phyloP scores from a whole-genome alignment of 192 early-diverging fungal species.

The Coemansia sp. region DNA sequence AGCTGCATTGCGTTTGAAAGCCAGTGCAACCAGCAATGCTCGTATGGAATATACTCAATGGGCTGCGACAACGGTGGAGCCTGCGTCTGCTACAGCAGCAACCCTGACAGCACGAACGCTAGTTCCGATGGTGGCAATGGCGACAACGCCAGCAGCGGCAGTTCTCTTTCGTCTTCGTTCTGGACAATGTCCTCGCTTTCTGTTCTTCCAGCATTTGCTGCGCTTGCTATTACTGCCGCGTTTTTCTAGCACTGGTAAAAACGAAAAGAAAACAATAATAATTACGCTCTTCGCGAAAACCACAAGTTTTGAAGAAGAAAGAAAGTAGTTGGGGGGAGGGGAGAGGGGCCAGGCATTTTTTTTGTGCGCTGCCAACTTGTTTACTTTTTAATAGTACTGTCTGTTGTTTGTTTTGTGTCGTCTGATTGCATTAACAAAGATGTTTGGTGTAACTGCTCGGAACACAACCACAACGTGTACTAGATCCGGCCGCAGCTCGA shows the following conservation, averaged over 20 bases:
- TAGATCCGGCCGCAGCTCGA: background rate
- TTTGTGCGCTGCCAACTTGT: background rate
- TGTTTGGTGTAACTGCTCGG: background rate
- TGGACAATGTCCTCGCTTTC: conserved; percentile 12
- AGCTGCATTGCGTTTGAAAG: conserved; percentile 43
- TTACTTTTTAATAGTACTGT: background rate
- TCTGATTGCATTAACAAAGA: background rate
- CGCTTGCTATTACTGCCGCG: conserved; percentile 24
- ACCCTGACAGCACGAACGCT: conserved; percentile 17
- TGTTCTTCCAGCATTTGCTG: conserved; percentile 23
- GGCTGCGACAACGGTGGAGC: conserved; percentile 40
- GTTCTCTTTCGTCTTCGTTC: background rate
- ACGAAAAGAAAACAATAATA: too few relatives aligned
- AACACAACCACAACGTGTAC: background rate
- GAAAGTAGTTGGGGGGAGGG: too few relatives aligned
- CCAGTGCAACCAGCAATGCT: conserved; percentile 45
- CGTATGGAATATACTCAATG: conserved; percentile 44
- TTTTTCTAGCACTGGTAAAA: conserved; percentile 13
- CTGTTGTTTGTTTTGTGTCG: background rate
- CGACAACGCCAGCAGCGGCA: background rate
- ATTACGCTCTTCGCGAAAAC: too few relatives aligned
- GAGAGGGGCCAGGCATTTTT: too few relatives aligned
- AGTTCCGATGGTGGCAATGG: conserved; percentile 10
- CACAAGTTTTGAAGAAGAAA: too few relatives aligned
- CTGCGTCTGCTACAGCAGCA: conserved; percentile 40